Conservation (phyloP, 2,329 filamentous ascomycete genomes). For the Ceratocystis colombiana region DNA sequence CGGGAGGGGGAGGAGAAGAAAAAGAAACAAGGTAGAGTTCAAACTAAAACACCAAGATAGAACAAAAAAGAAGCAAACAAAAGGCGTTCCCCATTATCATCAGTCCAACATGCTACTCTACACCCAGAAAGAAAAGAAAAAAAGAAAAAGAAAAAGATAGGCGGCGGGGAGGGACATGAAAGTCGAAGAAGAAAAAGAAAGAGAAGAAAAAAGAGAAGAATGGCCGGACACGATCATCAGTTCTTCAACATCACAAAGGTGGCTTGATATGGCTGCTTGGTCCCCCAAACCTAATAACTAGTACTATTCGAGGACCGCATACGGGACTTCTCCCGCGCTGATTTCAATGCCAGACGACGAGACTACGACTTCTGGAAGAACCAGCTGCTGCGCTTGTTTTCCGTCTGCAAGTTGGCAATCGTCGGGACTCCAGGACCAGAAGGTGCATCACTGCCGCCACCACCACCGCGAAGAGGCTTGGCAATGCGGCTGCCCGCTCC, state of each 20-base stretch:
- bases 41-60: conserved; percentile 1
- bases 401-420: conserved; percentile 47
- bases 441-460: conserved; percentile 41
- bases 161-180: neutral
- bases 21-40: conserved; percentile 7
- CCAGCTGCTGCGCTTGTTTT: conserved; percentile 63
- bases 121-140: conserved; percentile 17
- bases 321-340: conserved; percentile 19
- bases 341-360: conserved; percentile 20
- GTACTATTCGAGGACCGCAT: conserved; percentile 14
- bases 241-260: conserved; percentile 20
- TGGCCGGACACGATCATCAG: conserved; percentile 11
- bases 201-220: conserved; percentile 9
- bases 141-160: neutral
- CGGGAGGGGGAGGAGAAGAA: neutral
- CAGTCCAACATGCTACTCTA: conserved; percentile 21
- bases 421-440: conserved; percentile 43
- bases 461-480: conserved; percentile 57
- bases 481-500: conserved; percentile 56
- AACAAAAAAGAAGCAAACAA: conserved; percentile 12
- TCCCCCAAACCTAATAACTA: conserved; percentile 22
- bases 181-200: neutral
- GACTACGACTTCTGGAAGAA: conserved; percentile 56
- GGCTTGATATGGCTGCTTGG: conserved; percentile 3
- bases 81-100: conserved; percentile 10